Evolutionary conservation across 441 rosid species (phyloP).

Genomic region (Eruca vesicaria): DNA sequence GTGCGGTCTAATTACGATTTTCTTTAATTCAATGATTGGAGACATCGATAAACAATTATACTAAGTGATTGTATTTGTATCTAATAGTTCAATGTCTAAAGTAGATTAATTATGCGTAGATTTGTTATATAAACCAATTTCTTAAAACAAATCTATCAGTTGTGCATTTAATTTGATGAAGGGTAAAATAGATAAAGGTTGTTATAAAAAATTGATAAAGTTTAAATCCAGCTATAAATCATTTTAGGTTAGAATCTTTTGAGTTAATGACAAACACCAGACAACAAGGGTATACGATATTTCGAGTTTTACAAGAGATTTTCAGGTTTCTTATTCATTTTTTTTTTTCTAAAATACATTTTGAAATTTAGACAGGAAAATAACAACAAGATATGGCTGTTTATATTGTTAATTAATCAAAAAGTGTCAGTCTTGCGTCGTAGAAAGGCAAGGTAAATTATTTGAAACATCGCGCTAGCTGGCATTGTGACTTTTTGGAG

Average conservation of each 20-base stretch:
- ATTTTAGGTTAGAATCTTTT: constrained; percentile 3
- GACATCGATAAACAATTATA: neutral
- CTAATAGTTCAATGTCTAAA: neutral
- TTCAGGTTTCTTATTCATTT: neutral
- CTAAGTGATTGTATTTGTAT: neutral
- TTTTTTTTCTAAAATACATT: neutral
- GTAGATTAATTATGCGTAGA: neutral
- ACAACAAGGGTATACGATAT: neutral
- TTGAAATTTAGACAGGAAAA: neutral
- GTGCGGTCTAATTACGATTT: constrained; percentile 6
- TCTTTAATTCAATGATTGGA: neutral
- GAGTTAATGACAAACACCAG: neutral
- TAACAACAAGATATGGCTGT: constrained; percentile 15
- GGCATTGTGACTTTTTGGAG: constrained; percentile 28
- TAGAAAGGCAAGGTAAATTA: constrained; percentile 1
- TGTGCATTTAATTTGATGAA: neutral
- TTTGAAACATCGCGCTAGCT: constrained; percentile 17
- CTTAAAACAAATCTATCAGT: neutral
- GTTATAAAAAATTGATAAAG: neutral
- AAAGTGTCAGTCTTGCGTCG: constrained; percentile 10
- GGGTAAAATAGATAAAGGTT: neutral
- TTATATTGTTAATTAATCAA: neutral
- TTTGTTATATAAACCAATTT: neutral
- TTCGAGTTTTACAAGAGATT: constrained; percentile 21
- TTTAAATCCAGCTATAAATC: neutral